Percentiles rank a stretch among this genome's conserved stretches.
phyloP scores from a whole-genome alignment of 441 rosid species.

The Bruguiera hainesii region DNA sequence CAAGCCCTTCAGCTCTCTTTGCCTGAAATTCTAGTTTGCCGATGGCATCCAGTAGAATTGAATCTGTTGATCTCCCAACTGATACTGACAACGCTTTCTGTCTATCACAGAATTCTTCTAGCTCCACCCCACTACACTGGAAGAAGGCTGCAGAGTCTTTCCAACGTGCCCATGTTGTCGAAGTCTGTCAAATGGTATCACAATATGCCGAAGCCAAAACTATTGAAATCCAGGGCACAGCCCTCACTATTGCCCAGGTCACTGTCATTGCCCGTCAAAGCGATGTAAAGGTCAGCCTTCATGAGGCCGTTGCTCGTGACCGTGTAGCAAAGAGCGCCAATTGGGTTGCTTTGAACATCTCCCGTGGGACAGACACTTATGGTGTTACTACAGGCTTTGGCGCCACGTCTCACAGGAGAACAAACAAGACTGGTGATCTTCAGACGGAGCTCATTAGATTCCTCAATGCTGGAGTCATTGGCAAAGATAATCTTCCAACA shows the following conservation, averaged over 20 bases:
- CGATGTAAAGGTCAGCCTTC: conserved; percentile 24
- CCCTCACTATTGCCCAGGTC: conserved; percentile 41
- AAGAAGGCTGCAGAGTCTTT: conserved; percentile 34
- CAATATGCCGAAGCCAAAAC: conserved; percentile 24
- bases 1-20: background rate
- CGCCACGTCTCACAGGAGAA: conserved; percentile 40
- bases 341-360: conserved; percentile 37
- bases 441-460: conserved; percentile 44
- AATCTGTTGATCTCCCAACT: no score
- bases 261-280: conserved; percentile 30
- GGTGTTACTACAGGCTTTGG: conserved; percentile 49
- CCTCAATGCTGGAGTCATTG: conserved; percentile 39
- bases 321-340: conserved; percentile 34
- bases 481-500: conserved; percentile 27
- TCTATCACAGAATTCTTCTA: background rate
- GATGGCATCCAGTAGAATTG: conserved; percentile 11
- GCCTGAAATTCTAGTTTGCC: background rate
- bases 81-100: background rate
- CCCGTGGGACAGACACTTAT: conserved; percentile 36
- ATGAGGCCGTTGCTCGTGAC: conserved; percentile 27
- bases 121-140: conserved; percentile 22
- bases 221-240: conserved; percentile 35
- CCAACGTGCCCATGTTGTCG: conserved; percentile 28
- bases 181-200: conserved; percentile 28
- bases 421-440: conserved; percentile 33